Percentiles rank a stretch among this genome's conserved stretches.
phyloP scores from a whole-genome alignment of 2,329 filamentous ascomycete genomes.

The Dothistroma septosporum region DNA sequence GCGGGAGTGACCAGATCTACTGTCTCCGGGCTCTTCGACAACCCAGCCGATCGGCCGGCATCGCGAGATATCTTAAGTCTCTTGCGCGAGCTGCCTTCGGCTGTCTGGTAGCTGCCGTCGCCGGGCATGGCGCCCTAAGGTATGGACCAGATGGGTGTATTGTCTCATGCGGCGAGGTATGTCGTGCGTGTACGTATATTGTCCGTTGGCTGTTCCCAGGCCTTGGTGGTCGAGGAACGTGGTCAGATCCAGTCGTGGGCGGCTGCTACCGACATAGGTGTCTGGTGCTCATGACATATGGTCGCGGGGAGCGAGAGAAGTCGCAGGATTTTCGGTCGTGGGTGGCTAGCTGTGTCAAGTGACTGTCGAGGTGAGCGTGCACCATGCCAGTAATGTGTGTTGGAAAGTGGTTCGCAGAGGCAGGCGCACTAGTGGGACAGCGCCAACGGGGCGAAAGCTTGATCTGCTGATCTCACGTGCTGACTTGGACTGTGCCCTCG shows the following conservation, averaged over 20 bases:
- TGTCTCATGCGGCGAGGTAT: background rate
- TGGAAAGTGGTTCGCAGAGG: background rate
- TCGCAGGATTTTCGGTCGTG: background rate
- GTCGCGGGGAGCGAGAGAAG: background rate
- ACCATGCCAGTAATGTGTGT: background rate
- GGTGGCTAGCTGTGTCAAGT: background rate
- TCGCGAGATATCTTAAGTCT: conserved; percentile 23
- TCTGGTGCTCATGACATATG: background rate
- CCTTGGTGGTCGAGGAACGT: background rate
- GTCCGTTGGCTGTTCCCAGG: background rate
- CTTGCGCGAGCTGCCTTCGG: conserved; percentile 24
- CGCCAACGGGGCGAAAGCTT: background rate
- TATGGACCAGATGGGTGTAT: background rate
- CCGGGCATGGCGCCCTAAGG: conserved; percentile 9
- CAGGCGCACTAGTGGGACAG: background rate
- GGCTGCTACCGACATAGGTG: background rate
- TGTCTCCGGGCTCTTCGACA: conserved; percentile 9
- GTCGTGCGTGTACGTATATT: background rate
- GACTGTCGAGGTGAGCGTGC: background rate
- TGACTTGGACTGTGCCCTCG: too few relatives aligned
- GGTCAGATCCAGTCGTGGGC: background rate
- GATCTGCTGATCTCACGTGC: background rate
- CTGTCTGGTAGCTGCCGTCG: conserved; percentile 14
- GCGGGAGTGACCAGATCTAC: conserved; percentile 10
- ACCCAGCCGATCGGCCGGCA: conserved; percentile 12